These are phyloP conservation scores for Beverwykella pulmonaria DNA, from an alignment of 495 filamentous ascomycete genomes.

Conservation along the genomic window DNA sequence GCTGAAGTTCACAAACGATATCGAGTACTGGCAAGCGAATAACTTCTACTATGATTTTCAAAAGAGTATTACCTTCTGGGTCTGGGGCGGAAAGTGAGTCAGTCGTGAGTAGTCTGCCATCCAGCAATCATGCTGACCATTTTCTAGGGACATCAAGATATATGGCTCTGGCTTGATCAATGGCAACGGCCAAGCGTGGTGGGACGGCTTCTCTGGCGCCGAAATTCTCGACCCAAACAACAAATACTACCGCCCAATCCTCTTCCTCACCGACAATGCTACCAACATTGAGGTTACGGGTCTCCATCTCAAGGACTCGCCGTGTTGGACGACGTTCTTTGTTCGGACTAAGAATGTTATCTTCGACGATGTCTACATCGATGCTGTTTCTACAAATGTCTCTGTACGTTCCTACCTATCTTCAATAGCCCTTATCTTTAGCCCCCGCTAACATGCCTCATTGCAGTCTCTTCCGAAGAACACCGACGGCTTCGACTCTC, in stretches of 20 bases:
- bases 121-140: background rate
- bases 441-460: constrained; percentile 44
- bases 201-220: constrained; percentile 50
- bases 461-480: constrained; percentile 60
- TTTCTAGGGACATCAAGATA: constrained; percentile 61
- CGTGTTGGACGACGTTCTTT: constrained; percentile 69
- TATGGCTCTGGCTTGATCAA: constrained; percentile 66
- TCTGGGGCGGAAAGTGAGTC: constrained; percentile 52
- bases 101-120: background rate
- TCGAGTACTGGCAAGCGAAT: constrained; percentile 67
- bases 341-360: constrained; percentile 70
- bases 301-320: constrained; percentile 65
- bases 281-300: constrained; percentile 61
- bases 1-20: constrained; percentile 62
- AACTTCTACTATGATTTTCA: constrained; percentile 66
- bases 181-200: constrained; percentile 73
- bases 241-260: constrained; percentile 59
- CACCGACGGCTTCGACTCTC: constrained; percentile 67
- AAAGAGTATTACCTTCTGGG: constrained; percentile 70
- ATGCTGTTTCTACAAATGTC: constrained; percentile 39
- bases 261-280: constrained; percentile 59
- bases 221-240: constrained; percentile 32
- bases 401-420: constrained; percentile 8
- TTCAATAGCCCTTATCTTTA: background rate
- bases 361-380: constrained; percentile 68